Evolutionary conservation across 768 basidiomycete species (phyloP), one percentile per base, ranked within the genome.

Genomic region (Termitomyces sp.): DNA sequence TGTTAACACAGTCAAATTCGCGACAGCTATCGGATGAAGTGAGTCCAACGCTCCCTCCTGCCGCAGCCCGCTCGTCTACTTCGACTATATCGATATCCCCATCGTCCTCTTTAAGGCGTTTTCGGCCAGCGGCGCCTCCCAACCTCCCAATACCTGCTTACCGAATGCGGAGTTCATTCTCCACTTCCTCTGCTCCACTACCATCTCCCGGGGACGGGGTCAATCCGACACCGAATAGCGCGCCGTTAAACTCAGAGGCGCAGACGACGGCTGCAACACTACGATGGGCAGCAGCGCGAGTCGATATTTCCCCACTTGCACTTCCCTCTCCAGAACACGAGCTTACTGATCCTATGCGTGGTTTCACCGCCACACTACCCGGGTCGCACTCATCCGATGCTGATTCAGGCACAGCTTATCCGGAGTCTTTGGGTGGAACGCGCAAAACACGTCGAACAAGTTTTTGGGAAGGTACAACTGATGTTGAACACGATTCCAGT

Each of bases 301-400:
- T 93, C 11, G 85, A 91, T 64, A 85, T 98, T 56, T 87, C 92
- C 0, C 95, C 95, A 0, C 78, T 98, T 27, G 87, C 91, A 0
- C 79, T 95, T 0, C 94, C 95, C 2, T 92, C 89, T 12, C 95
- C 95, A 0, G 95, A 98, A 68, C 87, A 90, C 64, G 95, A 97
- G 68, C 81, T 96, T 27, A 88, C 88, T 11, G 95, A 97, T 72
- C 95, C 95, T 0, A 87, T 97, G 85, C 85, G 90, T 39, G 84
- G 85, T 36, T 80, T 88, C 22, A 86, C 81, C 9, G 78, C 88
- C 27, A 76, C 83, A 9, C 81, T 89, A 46, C 88, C 89, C 1
- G 82, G 87, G 24, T 79, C 83, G 11, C 84, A 86, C 68, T 76
- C 77, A 37, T 55, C 61, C 16, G 71, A 69, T 31, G 58, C 27